Evolutionary conservation across 202 grass and related monocot genomes (phyloP), one percentile per base, ranked within the genome.

Genomic region (Setaria viridis): DNA sequence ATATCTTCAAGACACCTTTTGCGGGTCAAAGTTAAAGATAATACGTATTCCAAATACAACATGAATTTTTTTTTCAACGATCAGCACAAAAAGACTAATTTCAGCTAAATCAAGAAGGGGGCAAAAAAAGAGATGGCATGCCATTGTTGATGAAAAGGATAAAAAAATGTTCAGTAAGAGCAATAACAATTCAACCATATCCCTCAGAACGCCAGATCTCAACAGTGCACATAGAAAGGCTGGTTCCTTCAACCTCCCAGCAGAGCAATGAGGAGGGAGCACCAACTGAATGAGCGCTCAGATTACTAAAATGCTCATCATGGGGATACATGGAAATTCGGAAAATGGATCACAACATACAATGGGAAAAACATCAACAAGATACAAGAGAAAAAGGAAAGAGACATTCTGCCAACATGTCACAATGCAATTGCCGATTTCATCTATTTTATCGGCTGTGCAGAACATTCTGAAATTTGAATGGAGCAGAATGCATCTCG

Each of bases 301-400:
- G 90, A 95, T 95, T 95, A 95, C 90, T 95, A 95, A 95, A 95
- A 81, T 76, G 62, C 48, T 92, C 93, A 89, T 95, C 93, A 95
- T 39, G 10, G 85, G 83, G 90, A 87, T 13, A 49, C 11, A 84
- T 37, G 34, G 39, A 41, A 41, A 41, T 41, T 41, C 39, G 32
- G 50, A 74, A 50, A 72, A 57, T 74, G 54, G 11, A 74, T 59
- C 2, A 32, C 17, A 48, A 72, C 20, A 74, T 35, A 78, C 20
- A 57, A 21, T 14, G 21, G 42, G 20, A 56, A 54, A 63, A 60
- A 41, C 39, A 41, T 6, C 4, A 41, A 41, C 39, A 41, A 41
- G 39, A 35, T 35, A 35, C 34, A 1, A 35, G 34, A 3, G 1
- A 41, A 41, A 62, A 76, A 60, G 56, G 46, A 45, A 71, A 56